Evolutionary conservation across 2,329 filamentous ascomycete genomes (phyloP), one percentile per base, ranked within the genome.

Genomic region (Aspergillus sp.): DNA sequence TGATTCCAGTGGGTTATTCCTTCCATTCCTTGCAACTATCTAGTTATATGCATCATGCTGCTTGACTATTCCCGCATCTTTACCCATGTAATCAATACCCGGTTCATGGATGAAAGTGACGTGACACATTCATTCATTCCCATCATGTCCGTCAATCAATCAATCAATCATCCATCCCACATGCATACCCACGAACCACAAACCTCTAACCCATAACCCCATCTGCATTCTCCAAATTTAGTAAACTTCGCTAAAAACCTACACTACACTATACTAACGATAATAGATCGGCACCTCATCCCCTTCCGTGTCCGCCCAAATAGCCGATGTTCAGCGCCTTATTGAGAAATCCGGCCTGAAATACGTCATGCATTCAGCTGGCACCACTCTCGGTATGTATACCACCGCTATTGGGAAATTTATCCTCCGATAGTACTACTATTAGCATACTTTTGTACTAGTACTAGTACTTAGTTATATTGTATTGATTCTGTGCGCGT

Each of bases 311-410:
- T 89, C 91, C 4, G 86, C 89, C 67, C 91, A 98, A 74, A 88
- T 99, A 30, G 94, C 94, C 36, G 88, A 90, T 64, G 92, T 98
- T 39, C 94, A 98, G 80, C 87, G 89, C 59, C 83, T 98, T 38
- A 84, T 99, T 69, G 87, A 90, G 76, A 87, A 86, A 57, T 95
- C 90, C 68, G 92, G 92, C 2, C 76, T 98, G 64, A 88, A 87
- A 65, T 94, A 93, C 74, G 88, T 85, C 50, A 95, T 98, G 91
- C 94, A 98, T 78, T 93, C 91, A 25, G 93, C 92, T 2, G 95
- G 94, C 12, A 97, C 94, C 0, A 98, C 94, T 0, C 85, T 98
- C 58, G 92, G 92, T 95, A 81, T 60, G 88, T 39, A 17, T 17
- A 55, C 30, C 12, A 9, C 1, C 28, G 12, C 30, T 56, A 28